phyloP scores from a whole-genome alignment of 2,329 filamentous ascomycete genomes.

The Curvularia verruculosa region DNA sequence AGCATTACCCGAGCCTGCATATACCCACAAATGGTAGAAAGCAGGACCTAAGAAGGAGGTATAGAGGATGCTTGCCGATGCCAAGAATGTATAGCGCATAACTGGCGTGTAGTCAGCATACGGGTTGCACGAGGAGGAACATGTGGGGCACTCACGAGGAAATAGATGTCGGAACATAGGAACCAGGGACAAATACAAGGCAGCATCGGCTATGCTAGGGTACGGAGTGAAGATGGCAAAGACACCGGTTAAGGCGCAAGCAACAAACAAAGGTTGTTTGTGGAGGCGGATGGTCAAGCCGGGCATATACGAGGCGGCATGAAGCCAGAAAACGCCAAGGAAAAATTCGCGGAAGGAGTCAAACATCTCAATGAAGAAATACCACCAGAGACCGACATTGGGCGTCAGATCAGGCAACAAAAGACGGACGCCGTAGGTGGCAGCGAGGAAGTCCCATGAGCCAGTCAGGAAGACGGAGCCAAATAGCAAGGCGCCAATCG shows the following conservation, averaged over 20 bases:
- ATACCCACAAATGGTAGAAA: conserved; percentile 98
- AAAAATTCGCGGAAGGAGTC: conserved; percentile 98
- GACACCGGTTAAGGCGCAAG: conserved; percentile 83
- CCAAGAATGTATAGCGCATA: conserved; percentile 92
- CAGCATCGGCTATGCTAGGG: conserved; percentile 88
- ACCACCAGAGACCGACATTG: conserved; percentile 98
- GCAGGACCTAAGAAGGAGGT: conserved; percentile 87
- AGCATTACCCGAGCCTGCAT: conserved; percentile 94
- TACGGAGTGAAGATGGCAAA: conserved; percentile 98
- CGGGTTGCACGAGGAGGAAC: neutral
- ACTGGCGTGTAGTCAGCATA: conserved; percentile 56
- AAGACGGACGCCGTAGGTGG: conserved; percentile 92
- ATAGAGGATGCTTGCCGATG: conserved; percentile 82
- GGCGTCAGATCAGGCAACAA: conserved; percentile 90
- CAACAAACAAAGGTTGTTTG: conserved; percentile 82
- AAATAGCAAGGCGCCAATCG: conserved; percentile 62
- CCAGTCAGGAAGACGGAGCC: conserved; percentile 76
- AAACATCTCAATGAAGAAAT: conserved; percentile 99
- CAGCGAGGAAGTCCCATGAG: conserved; percentile 85
- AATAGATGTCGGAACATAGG: conserved; percentile 91
- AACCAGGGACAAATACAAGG: conserved; percentile 81
- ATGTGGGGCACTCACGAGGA: conserved; percentile 63
- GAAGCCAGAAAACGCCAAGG: conserved; percentile 96
- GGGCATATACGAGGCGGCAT: conserved; percentile 86
- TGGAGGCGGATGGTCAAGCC: conserved; percentile 83